phyloP scores from a whole-genome alignment of 345 rosid species.

The Toxicodendron radicans region DNA sequence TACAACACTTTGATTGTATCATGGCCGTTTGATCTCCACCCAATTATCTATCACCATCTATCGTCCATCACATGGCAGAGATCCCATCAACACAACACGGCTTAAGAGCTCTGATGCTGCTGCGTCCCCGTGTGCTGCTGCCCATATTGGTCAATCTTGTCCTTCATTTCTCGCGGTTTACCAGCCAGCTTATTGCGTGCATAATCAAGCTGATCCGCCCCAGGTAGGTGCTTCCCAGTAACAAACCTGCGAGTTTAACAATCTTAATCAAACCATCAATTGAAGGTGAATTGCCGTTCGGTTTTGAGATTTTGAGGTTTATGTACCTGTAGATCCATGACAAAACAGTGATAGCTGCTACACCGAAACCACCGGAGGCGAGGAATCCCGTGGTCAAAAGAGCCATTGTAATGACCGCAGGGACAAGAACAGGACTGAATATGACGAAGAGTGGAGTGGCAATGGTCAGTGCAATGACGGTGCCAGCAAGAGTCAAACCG shows the following conservation, averaged over 20 bases:
- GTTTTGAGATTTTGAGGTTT: no score
- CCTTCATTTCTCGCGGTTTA: constrained; percentile 78
- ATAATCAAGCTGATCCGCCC: constrained; percentile 62
- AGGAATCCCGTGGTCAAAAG: constrained; percentile 62
- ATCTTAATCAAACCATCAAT: no score
- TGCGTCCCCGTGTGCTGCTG: constrained; percentile 36
- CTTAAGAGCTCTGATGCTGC: constrained; percentile 11
- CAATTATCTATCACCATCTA: not conserved
- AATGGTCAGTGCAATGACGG: constrained; percentile 70
- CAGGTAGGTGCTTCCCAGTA: constrained; percentile 68
- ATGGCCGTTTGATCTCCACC: constrained; percentile 1
- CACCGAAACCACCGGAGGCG: constrained; percentile 80
- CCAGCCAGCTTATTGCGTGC: constrained; percentile 64
- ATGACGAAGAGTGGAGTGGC: constrained; percentile 86
- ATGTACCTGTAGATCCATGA: constrained; percentile 78
- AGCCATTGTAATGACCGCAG: constrained; percentile 54
- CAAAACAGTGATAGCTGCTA: constrained; percentile 69
- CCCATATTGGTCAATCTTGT: constrained; percentile 63
- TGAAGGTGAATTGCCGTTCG: no score
- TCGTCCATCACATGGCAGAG: not conserved
- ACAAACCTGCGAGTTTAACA: constrained; percentile 48
- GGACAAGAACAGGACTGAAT: constrained; percentile 86
- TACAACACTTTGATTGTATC: not conserved
- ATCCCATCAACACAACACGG: not conserved
- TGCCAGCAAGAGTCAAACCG: constrained; percentile 62